Evolutionary conservation across 2,329 filamentous ascomycete species (phyloP).

Genomic region (Chaetomiaceae sp.): DNA sequence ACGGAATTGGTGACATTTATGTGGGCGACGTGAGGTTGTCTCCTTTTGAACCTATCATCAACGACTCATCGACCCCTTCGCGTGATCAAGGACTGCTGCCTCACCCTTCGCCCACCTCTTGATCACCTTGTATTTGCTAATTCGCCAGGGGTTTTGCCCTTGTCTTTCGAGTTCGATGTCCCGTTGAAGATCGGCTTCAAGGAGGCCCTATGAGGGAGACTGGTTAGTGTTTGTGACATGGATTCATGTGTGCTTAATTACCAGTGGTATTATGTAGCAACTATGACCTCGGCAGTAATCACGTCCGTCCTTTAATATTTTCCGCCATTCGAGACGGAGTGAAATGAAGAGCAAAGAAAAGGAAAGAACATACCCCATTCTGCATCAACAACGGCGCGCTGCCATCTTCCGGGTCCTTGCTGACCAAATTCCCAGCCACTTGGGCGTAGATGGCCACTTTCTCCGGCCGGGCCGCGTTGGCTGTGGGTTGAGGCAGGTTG

Average conservation of each 20-base stretch:
- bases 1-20: too few relatives aligned
- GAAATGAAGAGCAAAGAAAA: neutral
- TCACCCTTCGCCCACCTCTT: slow-evolving; percentile 28
- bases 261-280: too few relatives aligned
- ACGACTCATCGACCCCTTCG: neutral
- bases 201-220: slow-evolving; percentile 19
- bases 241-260: too few relatives aligned
- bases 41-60: too few relatives aligned
- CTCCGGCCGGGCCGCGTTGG: slow-evolving; percentile 18
- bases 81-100: slow-evolving; percentile 6
- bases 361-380: slow-evolving; percentile 27
- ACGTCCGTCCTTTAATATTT: too few relatives aligned
- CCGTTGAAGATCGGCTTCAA: slow-evolving; percentile 27
- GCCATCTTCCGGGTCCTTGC: slow-evolving; percentile 3
- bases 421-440: slow-evolving; percentile 25
- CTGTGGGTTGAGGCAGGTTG: slow-evolving; percentile 25
- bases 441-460: slow-evolving; percentile 23
- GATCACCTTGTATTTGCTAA: slow-evolving; percentile 24
- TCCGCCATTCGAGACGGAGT: neutral
- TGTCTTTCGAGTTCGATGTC: slow-evolving; percentile 26
- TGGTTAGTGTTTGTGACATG: neutral
- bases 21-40: too few relatives aligned
- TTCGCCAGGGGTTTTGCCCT: slow-evolving; percentile 31
- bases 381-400: slow-evolving; percentile 23
- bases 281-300: neutral